Conservation (phyloP, 352 stramenopile species). For the Globisporangium orthogonon region DNA sequence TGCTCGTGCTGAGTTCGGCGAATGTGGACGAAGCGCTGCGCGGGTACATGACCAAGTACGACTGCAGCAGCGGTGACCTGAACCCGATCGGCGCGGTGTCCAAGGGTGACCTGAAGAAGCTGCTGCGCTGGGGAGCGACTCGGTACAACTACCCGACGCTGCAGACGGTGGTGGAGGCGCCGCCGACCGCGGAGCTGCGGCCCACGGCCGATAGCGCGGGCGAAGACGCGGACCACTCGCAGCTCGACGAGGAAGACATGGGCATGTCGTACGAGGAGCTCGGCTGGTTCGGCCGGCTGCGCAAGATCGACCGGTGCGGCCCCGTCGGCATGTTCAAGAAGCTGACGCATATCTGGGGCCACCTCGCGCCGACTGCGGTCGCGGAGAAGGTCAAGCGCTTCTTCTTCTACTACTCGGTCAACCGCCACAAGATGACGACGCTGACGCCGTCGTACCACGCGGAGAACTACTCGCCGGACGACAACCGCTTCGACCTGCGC, state of each 20-base stretch:
- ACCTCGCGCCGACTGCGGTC: conserved; percentile 72
- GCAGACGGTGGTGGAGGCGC: conserved; percentile 89
- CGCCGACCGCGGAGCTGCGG: conserved; percentile 90
- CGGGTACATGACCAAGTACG: conserved; percentile 99
- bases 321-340: conserved; percentile 93
- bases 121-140: conserved; percentile 90
- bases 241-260: conserved; percentile 3
- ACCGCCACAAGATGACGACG: conserved; percentile 99
- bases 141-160: conserved; percentile 91
- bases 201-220: conserved; percentile 97
- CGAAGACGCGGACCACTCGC: conserved; percentile 36
- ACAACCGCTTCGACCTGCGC: conserved; percentile 98
- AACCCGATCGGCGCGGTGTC: conserved; percentile 98
- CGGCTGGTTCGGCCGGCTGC: conserved; percentile 91
- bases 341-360: conserved; percentile 84
- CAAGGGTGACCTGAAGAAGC: conserved; percentile 94
- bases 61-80: conserved; percentile 97
- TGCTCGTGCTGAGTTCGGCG: conserved; percentile 97
- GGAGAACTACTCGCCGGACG: conserved; percentile 98
- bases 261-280: conserved; percentile 77
- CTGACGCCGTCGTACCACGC: conserved; percentile 98
- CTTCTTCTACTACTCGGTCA: conserved; percentile 96
- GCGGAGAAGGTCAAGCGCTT: conserved; percentile 94
- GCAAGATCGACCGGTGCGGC: conserved; percentile 95
- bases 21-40: conserved; percentile 98